Conservation (phyloP, 176 grass and related monocot species). For the Triticum aestivum region DNA sequence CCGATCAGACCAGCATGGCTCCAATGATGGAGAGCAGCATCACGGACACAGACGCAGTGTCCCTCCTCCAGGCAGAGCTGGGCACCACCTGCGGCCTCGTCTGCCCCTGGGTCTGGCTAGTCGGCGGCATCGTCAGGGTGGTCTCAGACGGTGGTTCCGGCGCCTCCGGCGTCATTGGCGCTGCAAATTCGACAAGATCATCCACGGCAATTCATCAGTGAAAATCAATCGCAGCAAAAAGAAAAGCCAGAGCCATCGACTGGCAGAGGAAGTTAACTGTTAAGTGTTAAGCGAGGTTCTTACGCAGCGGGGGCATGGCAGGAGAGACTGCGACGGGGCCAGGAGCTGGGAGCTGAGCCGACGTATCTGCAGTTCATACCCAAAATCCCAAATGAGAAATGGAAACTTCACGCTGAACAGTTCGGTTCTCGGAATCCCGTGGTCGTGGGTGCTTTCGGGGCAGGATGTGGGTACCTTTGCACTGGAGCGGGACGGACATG, state of each 20-base stretch:
- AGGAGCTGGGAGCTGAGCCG: slow-evolving; percentile 40
- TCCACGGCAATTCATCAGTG: background rate
- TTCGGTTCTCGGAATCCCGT: background rate
- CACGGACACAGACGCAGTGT: background rate
- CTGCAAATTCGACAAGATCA: slow-evolving; percentile 3
- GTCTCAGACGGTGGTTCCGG: slow-evolving; percentile 16
- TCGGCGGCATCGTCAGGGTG: slow-evolving; percentile 23
- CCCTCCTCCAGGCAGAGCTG: slow-evolving; percentile 34
- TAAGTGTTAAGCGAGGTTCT: background rate
- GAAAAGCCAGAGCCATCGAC: background rate
- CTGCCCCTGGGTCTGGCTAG: slow-evolving; percentile 31
- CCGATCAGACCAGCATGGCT: slow-evolving; percentile 16
- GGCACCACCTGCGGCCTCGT: slow-evolving; percentile 51
- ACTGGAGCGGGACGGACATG: slow-evolving; percentile 65
- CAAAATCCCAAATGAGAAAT: background rate
- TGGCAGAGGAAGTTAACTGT: background rate
- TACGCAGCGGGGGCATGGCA: slow-evolving; percentile 54
- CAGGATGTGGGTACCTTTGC: slow-evolving; percentile 38
- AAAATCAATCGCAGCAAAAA: background rate
- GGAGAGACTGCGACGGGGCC: slow-evolving; percentile 50
- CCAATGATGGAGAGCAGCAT: slow-evolving; percentile 1
- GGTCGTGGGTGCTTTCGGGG: background rate
- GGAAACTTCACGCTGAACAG: background rate
- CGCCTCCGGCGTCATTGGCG: slow-evolving; percentile 26
- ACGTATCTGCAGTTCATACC: slow-evolving; percentile 44